Base-by-base conservation (phyloP, 2,329 filamentous ascomycete genomes). In the Penicillium sp. region DNA sequence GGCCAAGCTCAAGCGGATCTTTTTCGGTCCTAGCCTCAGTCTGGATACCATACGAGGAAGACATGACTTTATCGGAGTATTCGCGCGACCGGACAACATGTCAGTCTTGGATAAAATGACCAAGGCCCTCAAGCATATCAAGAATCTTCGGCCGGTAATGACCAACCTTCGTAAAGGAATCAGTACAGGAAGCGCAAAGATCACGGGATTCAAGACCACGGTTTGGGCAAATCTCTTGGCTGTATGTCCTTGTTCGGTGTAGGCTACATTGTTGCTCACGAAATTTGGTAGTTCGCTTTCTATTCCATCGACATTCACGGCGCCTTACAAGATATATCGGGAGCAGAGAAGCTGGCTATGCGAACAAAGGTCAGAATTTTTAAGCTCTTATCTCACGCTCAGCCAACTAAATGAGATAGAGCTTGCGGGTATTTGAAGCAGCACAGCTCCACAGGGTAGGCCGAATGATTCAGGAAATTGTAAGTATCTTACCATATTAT, bases 11-110 rank as follows among this genome's bases (percentile, higher is more conserved):
- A 83, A 86, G n/a, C 83, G 87, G 53, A 77, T 86, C 36, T 93
- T 98, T 51, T 69, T 96, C 6, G 81, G 86, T 0, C 93, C 93
- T 15, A 87, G 81, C 19, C 71, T 83, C 17, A 77, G 93, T 44
- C 59, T 86, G 1, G 63, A 73, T 1, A 56, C 83, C 4, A 93
- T 98, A 49, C 70, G 74, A 3, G 78, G 85, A 58, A 80, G 91
- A 17, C 82, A 94, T 40, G 71, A 76, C 15, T 81, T 84, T 1
- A 82, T 95, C 36, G 68, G 74, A 4, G 70, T 81, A 1, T 76
- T 97, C 18, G 64, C 86, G 2, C 74, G 75, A 4, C 76, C 83
- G 0, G 82, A 86, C 3, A 94, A 95, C 57, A 60, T 71, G 3
- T 69, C 76, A 2, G 58, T 68, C 0, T 54, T 87, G 5, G 67